Conservation (phyloP, 805 yeast genomes). For the Vanderwaltozyma yarrowii region DNA sequence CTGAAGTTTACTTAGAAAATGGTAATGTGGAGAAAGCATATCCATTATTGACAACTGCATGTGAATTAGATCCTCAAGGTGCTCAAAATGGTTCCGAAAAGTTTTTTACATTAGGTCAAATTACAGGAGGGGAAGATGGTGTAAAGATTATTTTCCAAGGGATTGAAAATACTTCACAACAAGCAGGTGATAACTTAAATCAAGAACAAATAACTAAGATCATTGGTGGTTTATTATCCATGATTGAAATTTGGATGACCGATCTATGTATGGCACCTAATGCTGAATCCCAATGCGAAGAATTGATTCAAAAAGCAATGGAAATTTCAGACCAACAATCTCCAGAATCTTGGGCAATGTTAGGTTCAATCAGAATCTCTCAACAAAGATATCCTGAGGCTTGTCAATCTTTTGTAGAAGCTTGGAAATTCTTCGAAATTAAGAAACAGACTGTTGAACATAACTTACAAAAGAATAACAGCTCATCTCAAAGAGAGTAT, state of each 20-base stretch:
- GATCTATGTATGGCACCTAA: slow-evolving; percentile 89
- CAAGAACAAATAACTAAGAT: slow-evolving; percentile 44
- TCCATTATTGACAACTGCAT: slow-evolving; percentile 45
- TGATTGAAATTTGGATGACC: slow-evolving; percentile 96
- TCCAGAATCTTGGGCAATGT: slow-evolving; percentile 72
- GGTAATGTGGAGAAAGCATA: slow-evolving; percentile 77
- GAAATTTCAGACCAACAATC: slow-evolving; percentile 43
- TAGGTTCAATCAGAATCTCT: slow-evolving; percentile 82
- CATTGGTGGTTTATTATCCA: slow-evolving; percentile 69
- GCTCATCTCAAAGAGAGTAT: slow-evolving; percentile 33
- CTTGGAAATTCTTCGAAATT: slow-evolving; percentile 61
- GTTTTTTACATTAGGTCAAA: slow-evolving; percentile 84
- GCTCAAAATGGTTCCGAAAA: slow-evolving; percentile 57
- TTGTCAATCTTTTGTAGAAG: slow-evolving; percentile 45
- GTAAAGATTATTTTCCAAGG: slow-evolving; percentile 53
- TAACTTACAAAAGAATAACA: slow-evolving; percentile 26
- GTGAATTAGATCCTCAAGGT: slow-evolving; percentile 63
- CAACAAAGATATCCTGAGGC: slow-evolving; percentile 76
- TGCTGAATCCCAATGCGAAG: slow-evolving; percentile 76
- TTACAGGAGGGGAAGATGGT: slow-evolving; percentile 76
- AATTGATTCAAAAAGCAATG: slow-evolving; percentile 54
- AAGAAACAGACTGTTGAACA: slow-evolving; percentile 41
- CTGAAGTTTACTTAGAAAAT: slow-evolving; percentile 70
- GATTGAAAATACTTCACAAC: slow-evolving; percentile 30
- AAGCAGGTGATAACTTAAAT: slow-evolving; percentile 20